phyloP scores from a whole-genome alignment of 805 yeast species.

The Brettanomyces custersianus region DNA sequence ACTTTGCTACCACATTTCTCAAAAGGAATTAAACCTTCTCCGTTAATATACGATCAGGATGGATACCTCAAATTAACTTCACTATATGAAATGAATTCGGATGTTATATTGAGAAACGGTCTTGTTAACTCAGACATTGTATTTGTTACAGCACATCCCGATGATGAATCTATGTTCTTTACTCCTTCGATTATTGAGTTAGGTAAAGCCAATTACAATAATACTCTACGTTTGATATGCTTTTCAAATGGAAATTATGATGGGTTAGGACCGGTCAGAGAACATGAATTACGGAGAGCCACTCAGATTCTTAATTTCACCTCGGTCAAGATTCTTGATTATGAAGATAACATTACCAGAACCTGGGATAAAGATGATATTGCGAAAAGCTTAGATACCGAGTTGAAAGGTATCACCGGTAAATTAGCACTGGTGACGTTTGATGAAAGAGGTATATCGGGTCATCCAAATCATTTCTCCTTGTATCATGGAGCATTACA shows the following conservation, averaged over 20 bases:
- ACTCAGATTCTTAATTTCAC: slow-evolving; percentile 43
- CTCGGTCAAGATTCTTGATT: slow-evolving; percentile 39
- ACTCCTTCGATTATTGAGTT: slow-evolving; percentile 63
- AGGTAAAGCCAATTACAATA: slow-evolving; percentile 36
- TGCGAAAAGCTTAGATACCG: slow-evolving; percentile 25
- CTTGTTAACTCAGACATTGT: slow-evolving; percentile 19
- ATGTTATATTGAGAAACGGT: slow-evolving; percentile 9
- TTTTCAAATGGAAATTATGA: slow-evolving; percentile 72
- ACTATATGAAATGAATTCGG: slow-evolving; percentile 16
- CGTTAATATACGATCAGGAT: slow-evolving; percentile 10
- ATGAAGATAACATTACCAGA: slow-evolving; percentile 59
- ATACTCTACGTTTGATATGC: slow-evolving; percentile 52
- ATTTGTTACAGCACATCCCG: slow-evolving; percentile 83
- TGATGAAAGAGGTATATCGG: slow-evolving; percentile 74
- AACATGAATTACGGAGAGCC: slow-evolving; percentile 48
- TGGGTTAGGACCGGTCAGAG: slow-evolving; percentile 60
- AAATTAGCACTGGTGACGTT: slow-evolving; percentile 56
- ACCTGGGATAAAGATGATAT: slow-evolving; percentile 51
- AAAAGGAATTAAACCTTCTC: no score
- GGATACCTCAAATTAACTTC: slow-evolving; percentile 13
- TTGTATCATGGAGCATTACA: slow-evolving; percentile 41
- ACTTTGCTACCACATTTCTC: slow-evolving; percentile 6
- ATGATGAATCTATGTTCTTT: slow-evolving; percentile 97
- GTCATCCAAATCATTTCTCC: slow-evolving; percentile 80
- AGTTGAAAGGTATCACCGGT: slow-evolving; percentile 7